A percentile compares a stretch with the other conserved stretches of the same genome.
Conservation (phyloP, 2,329 filamentous ascomycete species). For the Aaosphaeria pasadenensis region DNA sequence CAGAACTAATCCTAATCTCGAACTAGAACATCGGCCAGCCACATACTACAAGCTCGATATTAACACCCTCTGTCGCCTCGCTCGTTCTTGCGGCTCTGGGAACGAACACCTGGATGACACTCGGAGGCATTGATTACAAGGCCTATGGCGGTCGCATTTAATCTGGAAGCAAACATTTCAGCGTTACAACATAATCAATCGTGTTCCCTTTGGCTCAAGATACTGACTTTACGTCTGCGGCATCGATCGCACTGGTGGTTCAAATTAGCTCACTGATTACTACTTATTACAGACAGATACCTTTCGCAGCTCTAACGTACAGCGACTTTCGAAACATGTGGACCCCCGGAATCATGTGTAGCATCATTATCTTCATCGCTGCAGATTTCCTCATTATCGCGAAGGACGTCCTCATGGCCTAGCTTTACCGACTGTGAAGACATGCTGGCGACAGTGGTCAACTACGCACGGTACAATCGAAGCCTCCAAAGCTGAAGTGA, state of each 20-base stretch:
- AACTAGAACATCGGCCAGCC: neutral
- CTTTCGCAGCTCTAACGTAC: too few species aligned
- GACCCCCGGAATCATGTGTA: too few species aligned
- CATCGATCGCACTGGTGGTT: neutral
- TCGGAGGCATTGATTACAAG: neutral
- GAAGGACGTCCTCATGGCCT: too few species aligned
- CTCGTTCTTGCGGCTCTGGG: neutral
- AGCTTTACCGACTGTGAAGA: too few species aligned
- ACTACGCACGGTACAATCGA: too few species aligned
- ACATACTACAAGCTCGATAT: neutral
- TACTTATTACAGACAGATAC: too few species aligned
- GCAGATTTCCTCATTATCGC: too few species aligned
- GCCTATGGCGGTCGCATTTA: neutral
- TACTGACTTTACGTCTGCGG: neutral
- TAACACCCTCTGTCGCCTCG: neutral
- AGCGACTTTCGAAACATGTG: too few species aligned
- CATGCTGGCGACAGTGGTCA: too few species aligned
- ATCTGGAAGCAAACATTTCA: neutral
- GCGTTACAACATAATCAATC: neutral
- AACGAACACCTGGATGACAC: neutral
- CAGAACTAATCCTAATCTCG: neutral
- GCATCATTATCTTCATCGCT: too few species aligned
- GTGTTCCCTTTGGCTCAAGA: neutral
- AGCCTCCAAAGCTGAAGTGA: too few species aligned
- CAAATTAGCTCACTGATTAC: too few species aligned